A percentile compares a stretch with the other conserved stretches of the same genome.
Evolutionary conservation across 176 grass and related monocot species (phyloP).

Genomic region (Elaeis guineensis): DNA sequence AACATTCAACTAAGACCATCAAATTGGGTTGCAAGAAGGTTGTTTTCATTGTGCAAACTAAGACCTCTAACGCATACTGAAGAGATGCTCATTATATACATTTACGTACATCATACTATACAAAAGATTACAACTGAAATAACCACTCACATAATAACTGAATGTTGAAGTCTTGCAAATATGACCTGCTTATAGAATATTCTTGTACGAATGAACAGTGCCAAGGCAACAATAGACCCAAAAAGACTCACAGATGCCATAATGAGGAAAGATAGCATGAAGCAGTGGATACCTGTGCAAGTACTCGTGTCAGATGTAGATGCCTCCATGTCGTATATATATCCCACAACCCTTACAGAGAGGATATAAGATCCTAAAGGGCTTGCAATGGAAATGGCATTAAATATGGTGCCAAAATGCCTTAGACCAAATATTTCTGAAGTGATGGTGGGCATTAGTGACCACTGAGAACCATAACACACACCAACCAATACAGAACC

Average conservation of each 20-base stretch:
- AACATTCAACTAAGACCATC: too few relatives aligned
- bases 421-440: conserved; percentile 61
- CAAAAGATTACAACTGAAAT: too few relatives aligned
- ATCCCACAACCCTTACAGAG: conserved; percentile 58
- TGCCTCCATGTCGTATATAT: conserved; percentile 53
- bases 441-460: conserved; percentile 69
- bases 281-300: conserved; percentile 49
- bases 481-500: conserved; percentile 55
- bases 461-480: conserved; percentile 67
- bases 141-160: too few relatives aligned
- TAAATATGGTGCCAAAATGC: conserved; percentile 70
- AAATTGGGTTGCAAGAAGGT: too few relatives aligned
- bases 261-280: conserved; percentile 51
- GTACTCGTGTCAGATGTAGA: neutral
- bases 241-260: conserved; percentile 43
- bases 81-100: too few relatives aligned
- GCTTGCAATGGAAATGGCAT: conserved; percentile 54
- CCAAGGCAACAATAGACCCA: conserved; percentile 24
- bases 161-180: conserved; percentile 18
- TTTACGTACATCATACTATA: too few relatives aligned
- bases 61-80: too few relatives aligned
- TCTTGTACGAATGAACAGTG: conserved; percentile 44
- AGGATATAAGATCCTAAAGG: conserved; percentile 63
- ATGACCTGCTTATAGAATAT: conserved; percentile 51
- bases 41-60: too few relatives aligned